Evolutionary conservation across 352 stramenopile species (phyloP).

Genomic region (Phytophthora cryptogea): DNA sequence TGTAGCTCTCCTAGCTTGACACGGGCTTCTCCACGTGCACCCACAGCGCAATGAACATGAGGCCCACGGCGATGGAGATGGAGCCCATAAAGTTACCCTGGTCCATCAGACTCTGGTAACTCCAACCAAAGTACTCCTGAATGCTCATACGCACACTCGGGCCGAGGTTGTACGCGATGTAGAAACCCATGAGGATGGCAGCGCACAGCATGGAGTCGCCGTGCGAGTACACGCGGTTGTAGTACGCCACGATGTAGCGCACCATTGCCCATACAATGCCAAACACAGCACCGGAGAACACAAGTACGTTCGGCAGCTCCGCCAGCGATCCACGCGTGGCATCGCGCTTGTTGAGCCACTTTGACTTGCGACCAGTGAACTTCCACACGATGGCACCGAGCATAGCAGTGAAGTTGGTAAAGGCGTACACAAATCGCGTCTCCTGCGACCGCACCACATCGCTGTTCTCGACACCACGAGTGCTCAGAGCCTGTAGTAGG

Average conservation of each 20-base stretch:
- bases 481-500: constrained; percentile 74
- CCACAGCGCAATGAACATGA: constrained; percentile 87
- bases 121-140: constrained; percentile 90
- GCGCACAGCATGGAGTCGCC: constrained; percentile 76
- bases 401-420: constrained; percentile 81
- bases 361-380: constrained; percentile 72
- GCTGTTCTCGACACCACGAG: constrained; percentile 78
- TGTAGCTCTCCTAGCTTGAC: constrained; percentile 19
- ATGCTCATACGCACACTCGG: constrained; percentile 86
- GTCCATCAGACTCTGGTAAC: constrained; percentile 88
- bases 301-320: constrained; percentile 82
- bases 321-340: constrained; percentile 66
- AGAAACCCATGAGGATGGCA: constrained; percentile 73
- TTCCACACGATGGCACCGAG: constrained; percentile 83
- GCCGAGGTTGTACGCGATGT: constrained; percentile 76
- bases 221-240: constrained; percentile 74
- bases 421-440: constrained; percentile 82
- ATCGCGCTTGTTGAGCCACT: constrained; percentile 72
- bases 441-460: constrained; percentile 84
- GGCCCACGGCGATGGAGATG: constrained; percentile 75
- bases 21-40: constrained; percentile 78
- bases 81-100: constrained; percentile 88
- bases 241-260: constrained; percentile 81
- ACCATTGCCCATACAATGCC: constrained; percentile 81
- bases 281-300: constrained; percentile 77